Evolutionary conservation across 352 stramenopile species (phyloP), one percentile per base, ranked within the genome.

Genomic region (Globisporangium echinulatum): DNA sequence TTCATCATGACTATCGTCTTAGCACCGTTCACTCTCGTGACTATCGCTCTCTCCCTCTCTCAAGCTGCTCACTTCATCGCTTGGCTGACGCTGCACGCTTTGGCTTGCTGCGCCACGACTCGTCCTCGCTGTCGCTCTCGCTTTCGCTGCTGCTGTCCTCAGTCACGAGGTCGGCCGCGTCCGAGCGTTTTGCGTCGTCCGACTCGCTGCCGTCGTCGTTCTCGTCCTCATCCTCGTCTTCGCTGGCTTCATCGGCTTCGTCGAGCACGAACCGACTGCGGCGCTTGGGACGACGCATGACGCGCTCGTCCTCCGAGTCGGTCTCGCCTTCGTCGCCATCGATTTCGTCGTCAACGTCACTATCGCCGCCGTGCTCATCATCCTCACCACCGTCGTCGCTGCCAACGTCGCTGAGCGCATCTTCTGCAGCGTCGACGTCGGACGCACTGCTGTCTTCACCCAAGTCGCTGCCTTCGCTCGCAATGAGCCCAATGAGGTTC

Each of bases 261-360:
- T 95, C 83, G 53, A 92, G 62, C 54, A 95, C 83, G 65, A 92
- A 95, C 1, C 66, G 80, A 56, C 74, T 87, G 49, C 74, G 68
- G 25, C 66, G 47, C 7, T 61, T 66, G 8, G 51, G 54, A 5
- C 63, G 56, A 2, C 61, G 64, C 8, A 63, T 66, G 39, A 74
- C 68, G 6, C 61, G 56, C 51, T 88, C 82, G 56, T 92, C 76
- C 13, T 90, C 82, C 8, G 77, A 89, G 66, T 88, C 79, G 1
- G 74, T 77, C 56, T 92, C 82, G 14, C 74, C 79, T 52, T 88
- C 79, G 46, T 83, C 82, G 10, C 58, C 54, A 44, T 62, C 64
- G 39, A 71, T 67, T 7, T 68, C 61, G 4, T 70, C 67, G 5
- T 64, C 62, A 37, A 53, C 57, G 14, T 75, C 70, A 10, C 67